Evolutionary conservation across 176 grass and related monocot species (phyloP), one percentile per base, ranked within the genome.

Genomic region (Musa acuminata): DNA sequence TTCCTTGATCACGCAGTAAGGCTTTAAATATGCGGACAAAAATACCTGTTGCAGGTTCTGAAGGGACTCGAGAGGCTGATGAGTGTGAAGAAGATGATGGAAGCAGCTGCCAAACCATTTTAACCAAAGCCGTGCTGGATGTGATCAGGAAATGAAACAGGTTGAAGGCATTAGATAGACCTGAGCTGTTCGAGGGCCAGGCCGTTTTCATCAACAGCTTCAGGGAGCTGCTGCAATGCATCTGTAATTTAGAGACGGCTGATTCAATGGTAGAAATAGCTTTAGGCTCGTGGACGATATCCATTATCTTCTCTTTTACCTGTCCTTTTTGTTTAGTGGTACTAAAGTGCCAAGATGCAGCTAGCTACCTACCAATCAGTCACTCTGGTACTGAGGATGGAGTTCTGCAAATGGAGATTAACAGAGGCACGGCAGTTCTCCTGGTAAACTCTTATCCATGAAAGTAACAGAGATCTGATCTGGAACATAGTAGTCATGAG

Each of bases 91-190:
- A 81, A 62, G 50, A 91, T 98, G 94, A 92, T 90, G 93, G 81
- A 97, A 90, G 85, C 85, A 83, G 90, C 90, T 75, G 83, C 83
- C 14, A 90, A 58, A 72, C 93, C 93, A 67, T 96, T 96, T 81
- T 96, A 72, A 73, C 43, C 68, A 13, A 2, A 71, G 62, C 22
- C 62, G 27, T 2, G 62, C 21, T 4, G 11, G 13, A 27, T 65
- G 62, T 10, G 22, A 26, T 11, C 62, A 11, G 62, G 21, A 24
- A 64, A 24, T n/a, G 10, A 24, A 65, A 24, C 63, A 65, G 11
- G 11, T 27, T 65, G 29, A 35, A 4, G 3, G 29, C 29, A 35
- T 65, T 65, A 12, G 63, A 11, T 27, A 1, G 21, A 65, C 23
- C 22, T 65, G 16, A 59, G 57, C 19, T 59, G 29, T 35, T n/a